A percentile compares a stretch with the other conserved stretches of the same genome.
These are phyloP conservation scores for Aspergillus panamensis DNA, from an alignment of 495 filamentous ascomycete genomes.

Conservation along the genomic window DNA sequence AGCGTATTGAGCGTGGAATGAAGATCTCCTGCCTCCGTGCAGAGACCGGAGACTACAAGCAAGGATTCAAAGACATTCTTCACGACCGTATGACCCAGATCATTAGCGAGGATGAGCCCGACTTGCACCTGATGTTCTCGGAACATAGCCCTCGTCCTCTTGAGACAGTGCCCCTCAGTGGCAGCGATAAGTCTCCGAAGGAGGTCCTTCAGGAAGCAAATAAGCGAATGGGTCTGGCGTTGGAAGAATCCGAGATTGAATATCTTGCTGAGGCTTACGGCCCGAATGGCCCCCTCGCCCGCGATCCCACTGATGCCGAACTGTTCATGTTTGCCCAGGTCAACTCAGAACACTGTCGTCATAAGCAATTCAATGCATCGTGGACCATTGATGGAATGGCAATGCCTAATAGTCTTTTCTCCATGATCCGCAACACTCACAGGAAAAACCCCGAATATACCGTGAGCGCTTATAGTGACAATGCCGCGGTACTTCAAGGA, in stretches of 20 bases:
- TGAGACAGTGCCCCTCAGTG: slow-evolving; percentile 67
- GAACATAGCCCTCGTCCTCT: slow-evolving; percentile 68
- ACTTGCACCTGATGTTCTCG: slow-evolving; percentile 71
- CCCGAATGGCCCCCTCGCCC: slow-evolving; percentile 60
- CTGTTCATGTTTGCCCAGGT: slow-evolving; percentile 99
- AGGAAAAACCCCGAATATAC: slow-evolving; percentile 70
- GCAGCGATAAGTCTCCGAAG: slow-evolving; percentile 55
- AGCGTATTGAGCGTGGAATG: slow-evolving; percentile 85
- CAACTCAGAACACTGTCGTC: slow-evolving; percentile 58
- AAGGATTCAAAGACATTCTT: slow-evolving; percentile 65
- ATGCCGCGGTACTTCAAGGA: slow-evolving; percentile 88
- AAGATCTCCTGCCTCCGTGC: slow-evolving; percentile 56
- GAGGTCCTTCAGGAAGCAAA: slow-evolving; percentile 79
- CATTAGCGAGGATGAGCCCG: slow-evolving; percentile 61
- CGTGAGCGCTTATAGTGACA: slow-evolving; percentile 94
- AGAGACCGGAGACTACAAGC: slow-evolving; percentile 34
- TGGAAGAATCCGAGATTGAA: slow-evolving; percentile 88
- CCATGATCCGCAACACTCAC: slow-evolving; percentile 95
- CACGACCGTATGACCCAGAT: slow-evolving; percentile 94
- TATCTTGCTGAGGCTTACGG: slow-evolving; percentile 85
- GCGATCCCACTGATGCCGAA: slow-evolving; percentile 84
- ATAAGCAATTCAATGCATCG: slow-evolving; percentile 90
- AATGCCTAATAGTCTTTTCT: slow-evolving; percentile 77
- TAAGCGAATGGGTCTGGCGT: slow-evolving; percentile 71
- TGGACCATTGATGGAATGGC: slow-evolving; percentile 92